Base-by-base conservation (phyloP, 23 red algal genomes). In the Gracilaria gracilis region DNA sequence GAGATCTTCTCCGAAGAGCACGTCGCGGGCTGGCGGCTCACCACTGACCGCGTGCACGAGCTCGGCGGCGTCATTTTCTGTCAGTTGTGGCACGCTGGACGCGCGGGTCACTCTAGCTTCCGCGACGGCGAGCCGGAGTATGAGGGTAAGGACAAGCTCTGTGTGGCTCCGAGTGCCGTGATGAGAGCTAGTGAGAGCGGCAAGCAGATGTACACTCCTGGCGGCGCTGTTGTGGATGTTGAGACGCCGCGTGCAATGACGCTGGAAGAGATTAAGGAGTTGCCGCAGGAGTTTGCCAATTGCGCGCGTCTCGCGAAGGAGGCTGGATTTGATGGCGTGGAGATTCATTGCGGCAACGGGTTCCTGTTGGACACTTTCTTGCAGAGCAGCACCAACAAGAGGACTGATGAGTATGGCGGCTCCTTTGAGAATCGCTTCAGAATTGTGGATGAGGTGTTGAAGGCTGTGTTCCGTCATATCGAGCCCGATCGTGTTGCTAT, bases 311-410 rank as follows among this genome's bases (percentile, higher is more conserved):
- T 72, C 11, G 89, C 95, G 17, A 93, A 79, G 64, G 57, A 82
- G 11, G 95, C 89, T 4, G 95, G 95, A 1, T 97, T 97, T 85
- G 95, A 97, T 54, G 95, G 95, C 25, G 88, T 97, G 19, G 95
- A 97, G 57, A 49, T 97, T 15, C 95, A 97, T 66, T 37, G 78
- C 29, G 95, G 89, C 0, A 97, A 97, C 54, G 95, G 95, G 11
- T 97, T 89, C 66, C 59, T 97, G 29, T 51, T 97, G n/a, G 85
- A 97, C 74, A 49, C 78, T 46, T 95, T 98, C 67, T 74, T 98
- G 84, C 83, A 98, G 79, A 89, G 61, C 35, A 79, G 84, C 46
- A 69, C 76, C 5, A 98, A 98, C 51, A 40, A 83, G 8, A 66
- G 95, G 0, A 89, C 82, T 13, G 95, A 97, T 72, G 66, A 87